Conservation (phyloP, 805 yeast genomes). For the Kluyveromyces nonfermentans region DNA sequence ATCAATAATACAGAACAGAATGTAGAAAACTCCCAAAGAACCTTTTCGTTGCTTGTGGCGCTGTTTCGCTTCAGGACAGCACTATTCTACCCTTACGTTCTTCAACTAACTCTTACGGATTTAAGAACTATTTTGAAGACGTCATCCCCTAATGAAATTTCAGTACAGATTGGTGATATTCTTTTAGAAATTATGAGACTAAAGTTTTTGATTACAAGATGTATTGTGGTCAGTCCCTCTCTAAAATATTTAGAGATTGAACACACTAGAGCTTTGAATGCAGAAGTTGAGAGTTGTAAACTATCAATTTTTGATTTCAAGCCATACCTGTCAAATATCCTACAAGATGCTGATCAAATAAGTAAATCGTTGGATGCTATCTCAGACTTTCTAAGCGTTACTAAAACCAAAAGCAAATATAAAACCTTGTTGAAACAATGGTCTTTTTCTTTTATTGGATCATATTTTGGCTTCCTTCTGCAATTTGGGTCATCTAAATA, state of each 20-base stretch:
- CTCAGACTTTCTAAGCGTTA: not conserved
- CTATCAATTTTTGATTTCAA: not conserved
- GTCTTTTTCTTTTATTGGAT: not conserved
- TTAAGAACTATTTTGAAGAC: not conserved
- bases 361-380: not conserved
- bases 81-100: not conserved
- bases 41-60: not conserved
- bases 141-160: not conserved
- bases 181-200: not conserved
- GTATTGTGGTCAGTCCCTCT: not conserved
- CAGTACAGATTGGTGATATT: not conserved
- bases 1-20: too few species aligned
- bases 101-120: not conserved
- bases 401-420: too few species aligned
- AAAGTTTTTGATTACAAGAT: not conserved
- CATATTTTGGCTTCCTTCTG: conserved; percentile 22
- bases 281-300: not conserved
- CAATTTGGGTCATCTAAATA: conserved; percentile 22
- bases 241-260: not conserved
- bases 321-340: not conserved
- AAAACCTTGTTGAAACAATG: not conserved
- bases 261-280: not conserved
- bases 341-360: not conserved
- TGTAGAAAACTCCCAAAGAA: not conserved
- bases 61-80: not conserved